Conservation (phyloP, 495 filamentous ascomycete species). For the Xylaria grammica region DNA sequence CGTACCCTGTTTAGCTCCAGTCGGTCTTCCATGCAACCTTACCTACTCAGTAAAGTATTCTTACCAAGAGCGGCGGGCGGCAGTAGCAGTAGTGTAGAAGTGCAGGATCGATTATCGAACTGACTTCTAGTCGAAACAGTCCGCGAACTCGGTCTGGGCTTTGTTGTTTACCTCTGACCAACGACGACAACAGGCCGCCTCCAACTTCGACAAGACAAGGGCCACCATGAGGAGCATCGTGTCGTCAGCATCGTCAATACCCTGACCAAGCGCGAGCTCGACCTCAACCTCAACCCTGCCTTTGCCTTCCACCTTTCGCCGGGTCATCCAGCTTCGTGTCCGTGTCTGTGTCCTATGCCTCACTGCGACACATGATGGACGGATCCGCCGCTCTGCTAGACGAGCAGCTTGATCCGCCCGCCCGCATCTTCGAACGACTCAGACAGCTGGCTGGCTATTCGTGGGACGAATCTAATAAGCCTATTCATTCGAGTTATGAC, state of each 20-base stretch:
- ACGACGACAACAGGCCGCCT: conserved; percentile 5
- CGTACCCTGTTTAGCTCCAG: background rate
- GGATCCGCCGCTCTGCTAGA: conserved; percentile 55
- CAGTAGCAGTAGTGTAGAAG: background rate
- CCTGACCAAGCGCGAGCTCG: conserved; percentile 17
- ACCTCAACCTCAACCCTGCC: background rate
- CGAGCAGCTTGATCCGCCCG: conserved; percentile 69
- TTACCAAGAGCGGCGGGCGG: background rate
- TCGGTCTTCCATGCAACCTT: background rate
- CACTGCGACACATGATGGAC: conserved; percentile 50
- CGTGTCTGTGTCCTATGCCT: conserved; percentile 26
- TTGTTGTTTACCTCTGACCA: background rate
- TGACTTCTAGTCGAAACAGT: background rate
- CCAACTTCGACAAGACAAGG: conserved; percentile 8
- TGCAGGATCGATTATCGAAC: conserved; percentile 8
- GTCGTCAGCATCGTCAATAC: conserved; percentile 16
- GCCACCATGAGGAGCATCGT: conserved; percentile 21
- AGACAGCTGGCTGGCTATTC: conserved; percentile 73
- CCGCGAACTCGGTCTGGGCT: background rate
- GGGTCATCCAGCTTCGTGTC: conserved; percentile 8
- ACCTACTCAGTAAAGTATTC: background rate
- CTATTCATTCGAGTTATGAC: conserved; percentile 84
- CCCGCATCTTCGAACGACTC: conserved; percentile 74
- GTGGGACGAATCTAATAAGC: conserved; percentile 71
- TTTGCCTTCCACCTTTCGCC: background rate